Evolutionary conservation across 768 basidiomycete species (phyloP).

Genomic region (Suillus subaureus): DNA sequence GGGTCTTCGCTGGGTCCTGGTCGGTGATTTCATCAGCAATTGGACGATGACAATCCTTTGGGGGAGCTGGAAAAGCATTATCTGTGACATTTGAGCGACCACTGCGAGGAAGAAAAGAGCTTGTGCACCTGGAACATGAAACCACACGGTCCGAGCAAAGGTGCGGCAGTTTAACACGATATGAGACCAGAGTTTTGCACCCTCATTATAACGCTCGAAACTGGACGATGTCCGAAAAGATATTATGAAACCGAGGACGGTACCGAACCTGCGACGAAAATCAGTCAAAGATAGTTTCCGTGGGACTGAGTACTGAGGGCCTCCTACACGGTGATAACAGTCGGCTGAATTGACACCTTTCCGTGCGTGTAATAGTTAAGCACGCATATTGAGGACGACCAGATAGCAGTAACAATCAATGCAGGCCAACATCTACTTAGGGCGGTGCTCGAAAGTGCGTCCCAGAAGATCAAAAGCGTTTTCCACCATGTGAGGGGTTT

Average conservation of each 20-base stretch:
- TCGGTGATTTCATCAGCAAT: constrained; percentile 15
- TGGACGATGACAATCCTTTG: constrained; percentile 8
- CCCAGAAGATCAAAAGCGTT: not conserved
- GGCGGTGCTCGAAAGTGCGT: constrained; percentile 22
- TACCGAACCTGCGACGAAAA: constrained; percentile 46
- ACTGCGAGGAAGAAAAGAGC: constrained; percentile 11
- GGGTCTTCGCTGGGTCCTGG: constrained; percentile 13
- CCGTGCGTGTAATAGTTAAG: constrained; percentile 48
- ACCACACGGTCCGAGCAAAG: constrained; percentile 65
- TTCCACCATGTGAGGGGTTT: not conserved
- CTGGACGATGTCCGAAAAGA: constrained; percentile 72
- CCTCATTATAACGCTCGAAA: constrained; percentile 76
- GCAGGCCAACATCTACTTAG: constrained; percentile 45
- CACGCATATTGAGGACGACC: constrained; percentile 57
- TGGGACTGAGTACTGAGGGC: not conserved
- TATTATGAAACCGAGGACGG: constrained; percentile 74
- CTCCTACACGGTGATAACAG: constrained; percentile 67
- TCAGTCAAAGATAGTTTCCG: constrained; percentile 26
- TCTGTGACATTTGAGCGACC: constrained; percentile 16
- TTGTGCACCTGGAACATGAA: constrained; percentile 58
- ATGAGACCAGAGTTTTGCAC: constrained; percentile 65
- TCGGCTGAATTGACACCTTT: constrained; percentile 45
- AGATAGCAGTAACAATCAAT: constrained; percentile 60
- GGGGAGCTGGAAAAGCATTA: constrained; percentile 19
- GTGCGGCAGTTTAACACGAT: constrained; percentile 56